Conservation (phyloP, 2,329 filamentous ascomycete genomes). For the Parafenestella ontariensis region DNA sequence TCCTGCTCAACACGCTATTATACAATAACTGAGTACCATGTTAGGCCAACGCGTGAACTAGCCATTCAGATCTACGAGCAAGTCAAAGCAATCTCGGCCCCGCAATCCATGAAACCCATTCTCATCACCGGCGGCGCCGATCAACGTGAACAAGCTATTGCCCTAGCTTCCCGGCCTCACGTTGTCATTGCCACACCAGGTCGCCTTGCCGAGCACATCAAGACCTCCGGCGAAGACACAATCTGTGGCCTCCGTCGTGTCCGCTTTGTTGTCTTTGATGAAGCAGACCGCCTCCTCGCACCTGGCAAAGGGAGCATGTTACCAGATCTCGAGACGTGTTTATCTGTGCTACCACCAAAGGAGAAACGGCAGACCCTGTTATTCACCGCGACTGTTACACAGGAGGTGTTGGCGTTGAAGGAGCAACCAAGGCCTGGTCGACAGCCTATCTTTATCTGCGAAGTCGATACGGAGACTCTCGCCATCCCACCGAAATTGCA, state of each 20-base stretch:
- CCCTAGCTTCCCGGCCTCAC: constrained; percentile 81
- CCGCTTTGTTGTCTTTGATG: constrained; percentile 89
- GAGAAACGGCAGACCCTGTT: constrained; percentile 86
- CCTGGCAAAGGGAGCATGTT: constrained; percentile 84
- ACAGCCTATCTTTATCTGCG: constrained; percentile 84
- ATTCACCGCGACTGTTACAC: constrained; percentile 94
- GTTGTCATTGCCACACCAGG: constrained; percentile 92
- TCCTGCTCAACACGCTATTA: background rate
- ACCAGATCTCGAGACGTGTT: constrained; percentile 89
- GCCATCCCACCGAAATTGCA: constrained; percentile 81
- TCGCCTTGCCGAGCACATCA: constrained; percentile 90
- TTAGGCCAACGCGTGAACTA: constrained; percentile 69
- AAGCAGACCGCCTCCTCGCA: constrained; percentile 88
- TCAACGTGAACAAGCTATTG: constrained; percentile 89
- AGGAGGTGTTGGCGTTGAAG: constrained; percentile 88
- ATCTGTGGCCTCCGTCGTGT: constrained; percentile 80
- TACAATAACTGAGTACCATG: constrained; percentile 9
- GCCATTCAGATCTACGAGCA: constrained; percentile 97
- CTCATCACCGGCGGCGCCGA: constrained; percentile 93
- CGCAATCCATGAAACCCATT: constrained; percentile 84
- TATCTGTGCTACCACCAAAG: constrained; percentile 80
- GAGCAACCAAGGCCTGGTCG: constrained; percentile 76
- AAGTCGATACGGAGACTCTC: constrained; percentile 75
- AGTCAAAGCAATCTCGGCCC: constrained; percentile 88
- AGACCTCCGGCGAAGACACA: constrained; percentile 89